These are phyloP conservation scores for Diophrys sp. DNA, from an alignment of 73 alveolate genomes.

Conservation along the genomic window DNA sequence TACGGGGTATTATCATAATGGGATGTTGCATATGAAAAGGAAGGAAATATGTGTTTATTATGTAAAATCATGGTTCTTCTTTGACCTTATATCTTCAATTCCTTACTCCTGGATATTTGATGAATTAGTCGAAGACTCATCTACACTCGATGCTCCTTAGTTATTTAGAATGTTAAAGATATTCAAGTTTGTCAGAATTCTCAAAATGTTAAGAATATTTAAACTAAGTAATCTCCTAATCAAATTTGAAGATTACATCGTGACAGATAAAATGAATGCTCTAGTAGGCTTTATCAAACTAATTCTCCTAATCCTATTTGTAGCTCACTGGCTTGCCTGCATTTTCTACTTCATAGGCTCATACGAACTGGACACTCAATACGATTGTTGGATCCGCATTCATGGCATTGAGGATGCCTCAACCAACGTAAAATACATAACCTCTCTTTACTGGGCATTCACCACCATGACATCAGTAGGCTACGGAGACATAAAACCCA, in stretches of 20 bases:
- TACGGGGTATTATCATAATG: conserved; percentile 64
- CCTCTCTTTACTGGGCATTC: conserved; percentile 69
- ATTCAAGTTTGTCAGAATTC: conserved; percentile 39
- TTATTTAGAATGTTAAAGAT: conserved; percentile 36
- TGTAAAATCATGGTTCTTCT: conserved; percentile 30
- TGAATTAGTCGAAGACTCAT: neutral
- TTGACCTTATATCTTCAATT: conserved; percentile 27
- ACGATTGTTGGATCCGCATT: conserved; percentile 51
- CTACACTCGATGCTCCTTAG: conserved; percentile 42
- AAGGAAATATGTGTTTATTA: conserved; percentile 32
- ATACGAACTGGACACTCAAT: conserved; percentile 26
- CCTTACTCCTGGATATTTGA: conserved; percentile 31
- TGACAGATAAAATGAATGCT: conserved; percentile 38
- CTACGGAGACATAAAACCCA: conserved; percentile 79
- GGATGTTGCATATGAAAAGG: conserved; percentile 54
- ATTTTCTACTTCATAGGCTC: conserved; percentile 60
- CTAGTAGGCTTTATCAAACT: conserved; percentile 39
- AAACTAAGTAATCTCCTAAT: conserved; percentile 56
- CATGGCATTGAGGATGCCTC: conserved; percentile 42
- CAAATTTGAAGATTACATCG: conserved; percentile 61
- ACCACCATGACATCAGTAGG: conserved; percentile 89
- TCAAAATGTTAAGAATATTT: conserved; percentile 41
- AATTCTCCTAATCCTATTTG: conserved; percentile 30
- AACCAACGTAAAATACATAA: conserved; percentile 36
- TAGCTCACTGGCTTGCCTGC: conserved; percentile 85